Base-by-base conservation (phyloP, 2,329 filamentous ascomycete species). In the Aspergillus calidoustus region DNA sequence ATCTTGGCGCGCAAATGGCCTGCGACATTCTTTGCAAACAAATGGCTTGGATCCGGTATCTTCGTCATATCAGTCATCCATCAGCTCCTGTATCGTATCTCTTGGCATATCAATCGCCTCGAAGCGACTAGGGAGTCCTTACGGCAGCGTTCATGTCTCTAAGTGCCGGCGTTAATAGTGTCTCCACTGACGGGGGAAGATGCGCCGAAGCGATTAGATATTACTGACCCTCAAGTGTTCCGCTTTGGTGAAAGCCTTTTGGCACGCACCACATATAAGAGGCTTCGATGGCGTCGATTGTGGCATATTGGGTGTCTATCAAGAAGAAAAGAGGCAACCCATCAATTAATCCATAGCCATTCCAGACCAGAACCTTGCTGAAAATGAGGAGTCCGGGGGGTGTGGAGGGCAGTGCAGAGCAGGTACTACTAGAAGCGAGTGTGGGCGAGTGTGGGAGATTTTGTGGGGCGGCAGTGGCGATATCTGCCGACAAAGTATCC, bases 101-200 rank as follows among this genome's bases (percentile, higher is more conserved):
- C 28, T 59, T 17, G 41, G 57, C 51, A 23, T 25, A 25, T 52
- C 23, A 3, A 6, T 34, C 25, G 17, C 19, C n/a, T 50, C 22
- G 38, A 28, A 34, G 25, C 44, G 3, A 15, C 17, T 48, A 57
- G 50, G 56, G 57, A n/a, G 44, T 51, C 59, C 77, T 72, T 76
- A 80, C 77, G 78, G 61, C 76, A 77, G 41, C 76, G 76, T 68
- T 80, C 77, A 67, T 80, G 78, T 72, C 78, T 79, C 77, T 80
- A 64, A 60, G 57, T 57, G 41, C 51, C 44, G 47, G 41, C 57
- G 46, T 64, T 61, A 65, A 63, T 57, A 30, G 30, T 60, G 63
- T 60, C 62, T 65, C 66, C 62, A 66, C 54, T 28, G 46, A 41
- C 38, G 57, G 49, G 47, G 51, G 48, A 52, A 56, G 57, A 67